phyloP scores from a whole-genome alignment of 2,329 filamentous ascomycete genomes.

The Hirsutella thompsonii region DNA sequence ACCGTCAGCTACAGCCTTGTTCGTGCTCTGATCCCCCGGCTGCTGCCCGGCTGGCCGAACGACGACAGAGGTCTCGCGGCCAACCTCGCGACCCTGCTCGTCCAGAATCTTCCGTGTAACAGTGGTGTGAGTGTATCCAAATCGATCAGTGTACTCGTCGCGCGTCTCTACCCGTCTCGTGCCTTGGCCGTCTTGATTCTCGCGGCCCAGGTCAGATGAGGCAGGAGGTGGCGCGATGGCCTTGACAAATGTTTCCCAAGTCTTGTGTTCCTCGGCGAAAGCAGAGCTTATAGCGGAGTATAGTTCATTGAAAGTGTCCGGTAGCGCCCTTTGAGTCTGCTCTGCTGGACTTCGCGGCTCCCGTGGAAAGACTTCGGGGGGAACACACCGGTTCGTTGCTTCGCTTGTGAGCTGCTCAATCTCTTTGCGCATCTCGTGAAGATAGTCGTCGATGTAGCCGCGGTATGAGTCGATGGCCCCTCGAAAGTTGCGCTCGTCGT shows the following conservation, averaged over 20 bases:
- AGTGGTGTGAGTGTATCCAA: slow-evolving; percentile 29
- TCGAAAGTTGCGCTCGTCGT: slow-evolving; percentile 1
- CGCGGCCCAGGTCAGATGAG: slow-evolving; percentile 3
- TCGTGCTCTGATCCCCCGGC: slow-evolving; percentile 7
- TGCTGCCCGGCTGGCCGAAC: slow-evolving; percentile 13
- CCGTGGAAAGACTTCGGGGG: background rate
- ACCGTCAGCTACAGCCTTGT: background rate
- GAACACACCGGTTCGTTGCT: too few species aligned
- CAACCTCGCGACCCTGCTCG: slow-evolving; percentile 26
- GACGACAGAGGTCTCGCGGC: slow-evolving; percentile 21
- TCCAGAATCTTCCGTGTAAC: slow-evolving; percentile 26
- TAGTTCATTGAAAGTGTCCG: slow-evolving; percentile 27
- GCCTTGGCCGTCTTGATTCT: slow-evolving; percentile 8
- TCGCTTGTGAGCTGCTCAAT: slow-evolving; percentile 4
- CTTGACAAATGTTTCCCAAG: slow-evolving; percentile 28
- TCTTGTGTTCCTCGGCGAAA: slow-evolving; percentile 21
- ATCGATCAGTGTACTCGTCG: slow-evolving; percentile 28
- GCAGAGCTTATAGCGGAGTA: slow-evolving; percentile 23
- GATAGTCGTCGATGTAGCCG: slow-evolving; percentile 3
- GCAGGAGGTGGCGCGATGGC: slow-evolving; percentile 13
- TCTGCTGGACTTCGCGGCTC: background rate
- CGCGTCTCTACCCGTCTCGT: slow-evolving; percentile 22
- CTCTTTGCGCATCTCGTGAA: slow-evolving; percentile 4
- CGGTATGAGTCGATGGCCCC: too few species aligned
- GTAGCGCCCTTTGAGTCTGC: slow-evolving; percentile 3